These are phyloP conservation scores for Rugosomyces carneus DNA, from an alignment of 1,284 basidiomycete species.

Conservation along the genomic window DNA sequence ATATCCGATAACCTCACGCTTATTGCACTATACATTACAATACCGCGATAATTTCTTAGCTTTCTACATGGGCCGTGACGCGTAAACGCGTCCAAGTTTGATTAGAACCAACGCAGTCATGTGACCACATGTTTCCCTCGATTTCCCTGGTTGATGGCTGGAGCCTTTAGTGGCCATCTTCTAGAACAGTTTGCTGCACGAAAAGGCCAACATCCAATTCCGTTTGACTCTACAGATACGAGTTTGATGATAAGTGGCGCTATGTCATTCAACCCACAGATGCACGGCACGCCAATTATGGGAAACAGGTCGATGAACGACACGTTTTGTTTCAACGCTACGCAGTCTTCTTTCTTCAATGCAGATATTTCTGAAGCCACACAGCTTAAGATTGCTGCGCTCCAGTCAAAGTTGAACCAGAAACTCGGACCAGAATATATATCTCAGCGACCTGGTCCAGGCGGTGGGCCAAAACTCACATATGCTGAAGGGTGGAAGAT, in stretches of 20 bases:
- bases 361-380: conserved; percentile 50
- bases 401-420: conserved; percentile 82
- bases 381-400: conserved; percentile 57
- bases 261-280: conserved; percentile 51
- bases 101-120: not conserved
- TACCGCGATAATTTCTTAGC: too few species aligned
- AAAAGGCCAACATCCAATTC: conserved; percentile 22
- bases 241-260: conserved; percentile 42
- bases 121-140: not conserved
- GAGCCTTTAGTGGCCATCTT: conserved; percentile 44
- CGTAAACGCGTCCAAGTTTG: too few species aligned
- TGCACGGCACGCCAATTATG: conserved; percentile 42
- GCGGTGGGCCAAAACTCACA: conserved; percentile 81
- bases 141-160: conserved; percentile 31
- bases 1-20: too few species aligned
- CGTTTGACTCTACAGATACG: conserved; percentile 11
- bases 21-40: too few species aligned
- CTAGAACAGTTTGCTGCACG: conserved; percentile 33
- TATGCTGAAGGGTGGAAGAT: conserved; percentile 98
- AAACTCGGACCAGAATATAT: conserved; percentile 94
- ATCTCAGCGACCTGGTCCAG: conserved; percentile 84
- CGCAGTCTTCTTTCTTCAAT: too few species aligned
- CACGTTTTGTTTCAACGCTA: conserved; percentile 26
- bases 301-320: conserved; percentile 17
- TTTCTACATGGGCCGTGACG: too few species aligned